Evolutionary conservation across 1,284 basidiomycete genomes (phyloP).

Genomic region (Omphalotus olearius): DNA sequence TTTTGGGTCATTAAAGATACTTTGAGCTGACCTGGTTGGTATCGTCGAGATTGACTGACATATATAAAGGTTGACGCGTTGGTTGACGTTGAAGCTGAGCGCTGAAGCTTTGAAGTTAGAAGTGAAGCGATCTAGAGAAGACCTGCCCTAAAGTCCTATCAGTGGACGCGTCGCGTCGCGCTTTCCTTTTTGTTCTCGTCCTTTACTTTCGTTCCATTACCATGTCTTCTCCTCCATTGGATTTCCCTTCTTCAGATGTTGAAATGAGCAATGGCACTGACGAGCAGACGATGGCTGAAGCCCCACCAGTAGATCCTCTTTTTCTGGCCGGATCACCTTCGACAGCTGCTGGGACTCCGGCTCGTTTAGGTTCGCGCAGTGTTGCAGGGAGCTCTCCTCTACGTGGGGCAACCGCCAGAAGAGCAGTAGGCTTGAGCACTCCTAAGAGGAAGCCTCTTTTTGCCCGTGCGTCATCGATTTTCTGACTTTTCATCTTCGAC

Average conservation of each 20-base stretch:
- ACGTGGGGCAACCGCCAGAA: slow-evolving; percentile 46
- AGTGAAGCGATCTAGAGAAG: too few species aligned
- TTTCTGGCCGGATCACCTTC: slow-evolving; percentile 64
- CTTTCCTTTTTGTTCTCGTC: slow-evolving; percentile 14
- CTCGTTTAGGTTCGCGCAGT: slow-evolving; percentile 30
- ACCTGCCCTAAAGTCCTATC: neutral
- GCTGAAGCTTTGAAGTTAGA: too few species aligned
- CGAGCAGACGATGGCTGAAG: slow-evolving; percentile 42
- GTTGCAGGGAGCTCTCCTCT: slow-evolving; percentile 44
- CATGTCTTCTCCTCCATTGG: slow-evolving; percentile 72
- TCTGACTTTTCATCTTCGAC: neutral
- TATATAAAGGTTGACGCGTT: too few species aligned
- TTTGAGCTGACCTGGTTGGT: slow-evolving; percentile 22
- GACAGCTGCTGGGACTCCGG: slow-evolving; percentile 43
- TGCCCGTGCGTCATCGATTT: slow-evolving; percentile 37
- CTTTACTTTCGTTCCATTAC: slow-evolving; percentile 5
- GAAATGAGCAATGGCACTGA: slow-evolving; percentile 46
- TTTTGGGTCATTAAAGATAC: neutral
- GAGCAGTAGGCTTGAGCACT: slow-evolving; percentile 59
- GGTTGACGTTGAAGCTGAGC: too few species aligned
- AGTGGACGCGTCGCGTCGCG: slow-evolving; percentile 45
- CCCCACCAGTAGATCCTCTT: slow-evolving; percentile 39
- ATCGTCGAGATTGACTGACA: slow-evolving; percentile 22
- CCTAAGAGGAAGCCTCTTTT: slow-evolving; percentile 54
- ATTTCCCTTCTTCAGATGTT: slow-evolving; percentile 64